phyloP scores from a whole-genome alignment of 2,329 filamentous ascomycete genomes.

The Phialophora tarda region DNA sequence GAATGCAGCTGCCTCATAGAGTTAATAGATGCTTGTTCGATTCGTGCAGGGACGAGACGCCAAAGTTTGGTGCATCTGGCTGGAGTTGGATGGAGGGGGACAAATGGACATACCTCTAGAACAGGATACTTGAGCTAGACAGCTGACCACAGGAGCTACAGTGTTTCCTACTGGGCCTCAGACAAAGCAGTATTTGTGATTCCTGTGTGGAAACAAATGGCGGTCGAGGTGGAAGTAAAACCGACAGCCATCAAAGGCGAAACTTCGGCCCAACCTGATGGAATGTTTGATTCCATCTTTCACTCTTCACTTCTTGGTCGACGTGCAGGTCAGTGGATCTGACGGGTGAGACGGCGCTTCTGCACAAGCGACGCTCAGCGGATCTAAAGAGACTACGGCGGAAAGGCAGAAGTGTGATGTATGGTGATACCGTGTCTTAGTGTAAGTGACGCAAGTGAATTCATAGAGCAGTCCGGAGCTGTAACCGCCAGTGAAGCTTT shows the following conservation, averaged over 20 bases:
- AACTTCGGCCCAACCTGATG: not conserved
- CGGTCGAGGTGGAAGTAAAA: not conserved
- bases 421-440: not conserved
- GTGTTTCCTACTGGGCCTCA: no score
- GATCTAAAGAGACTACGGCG: not conserved
- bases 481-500: not conserved
- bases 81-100: not conserved
- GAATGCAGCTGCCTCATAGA: not conserved
- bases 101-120: not conserved
- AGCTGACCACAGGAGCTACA: not conserved
- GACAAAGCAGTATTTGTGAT: not conserved
- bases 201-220: not conserved
- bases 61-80: not conserved
- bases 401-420: not conserved
- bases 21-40: not conserved
- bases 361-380: not conserved
- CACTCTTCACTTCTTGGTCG: not conserved
- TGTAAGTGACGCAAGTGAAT: not conserved
- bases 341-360: not conserved
- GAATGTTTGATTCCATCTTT: not conserved
- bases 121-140: not conserved
- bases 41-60: not conserved
- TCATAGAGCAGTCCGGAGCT: not conserved
- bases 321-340: not conserved
- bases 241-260: not conserved